Base-by-base conservation (phyloP, 139 green algal species). In the Chlamydomonas sp. region DNA sequence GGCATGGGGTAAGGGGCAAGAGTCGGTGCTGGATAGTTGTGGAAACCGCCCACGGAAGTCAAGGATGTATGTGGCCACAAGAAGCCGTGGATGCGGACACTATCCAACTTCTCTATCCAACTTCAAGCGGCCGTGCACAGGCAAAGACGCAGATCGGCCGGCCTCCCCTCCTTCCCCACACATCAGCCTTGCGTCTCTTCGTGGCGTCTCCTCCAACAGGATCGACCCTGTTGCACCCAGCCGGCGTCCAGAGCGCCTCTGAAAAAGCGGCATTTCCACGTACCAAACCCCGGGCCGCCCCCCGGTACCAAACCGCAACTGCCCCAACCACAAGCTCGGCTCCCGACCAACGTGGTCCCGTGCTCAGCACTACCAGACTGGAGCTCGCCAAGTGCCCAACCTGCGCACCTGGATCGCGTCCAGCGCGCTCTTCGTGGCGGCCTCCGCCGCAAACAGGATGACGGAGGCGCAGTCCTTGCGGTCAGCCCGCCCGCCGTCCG, bases 401-500 rank as follows among this genome's bases (percentile, higher is more conserved):
- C 76, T 57, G 3, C 63, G 17, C 76, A 96, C 94, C 93, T 98
- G 96, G 17, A 98, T 98, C 1, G 95, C 95, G 69, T 99, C 96
- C 58, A 99, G 85, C 1, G 97, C 96, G 17, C 94, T 90, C 62
- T 94, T 90, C 0, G 97, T 99, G 49, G 96, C 97, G 0, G 85
- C 83, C 88, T 99, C 97, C 0, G 97, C 97, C 8, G 95, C 90
- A 77, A 95, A 96, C 66, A 99, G 92, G 71, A 99, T 99, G 49
- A 95, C 96, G 6, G 95, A 93, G 0, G 97, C 97, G 84, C 96
- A 99, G 87, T 98, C 96, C 91, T 97, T 95, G 58, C 91, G 78
- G 69, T 90, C 79, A 12, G 87, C 74, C 3, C 18, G 59, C 31
- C 67, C 66, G 7, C 58, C 68, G 84, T 94, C 90, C 0, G 89